Evolutionary conservation across 306 rosid genomes (phyloP), one percentile per base, ranked within the genome.

Genomic region (Malus fusca): DNA sequence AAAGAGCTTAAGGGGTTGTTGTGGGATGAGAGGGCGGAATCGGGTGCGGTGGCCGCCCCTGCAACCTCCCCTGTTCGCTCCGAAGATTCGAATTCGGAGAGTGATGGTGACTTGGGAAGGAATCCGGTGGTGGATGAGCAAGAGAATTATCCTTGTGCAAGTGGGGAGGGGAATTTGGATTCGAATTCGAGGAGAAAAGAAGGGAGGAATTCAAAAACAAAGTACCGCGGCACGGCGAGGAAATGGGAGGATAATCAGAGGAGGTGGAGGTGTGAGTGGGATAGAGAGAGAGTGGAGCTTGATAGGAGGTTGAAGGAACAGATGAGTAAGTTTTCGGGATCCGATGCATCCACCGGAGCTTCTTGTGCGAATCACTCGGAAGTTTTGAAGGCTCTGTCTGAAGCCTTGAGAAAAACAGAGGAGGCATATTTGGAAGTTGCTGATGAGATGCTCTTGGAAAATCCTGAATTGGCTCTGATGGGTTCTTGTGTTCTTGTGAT

Each of bases 401-500:
- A 87, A 56, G 99, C 96, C 79, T 72, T 96, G 78, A 88, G 82
- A 79, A 96, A 89, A 82, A 92, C 99, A 3, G 99, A 96, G 82
- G 99, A 90, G 82, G 60, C 98, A 19, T 96, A 84, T 72, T 86
- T 96, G 75, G 98, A 92, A 63, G 74, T 88, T 10, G 97, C 98
- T 1, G 98, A 96, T 78, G 87, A 83, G 85, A 92, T 92, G 96
- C 79, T 90, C 1, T 80, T 62, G 84, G 93, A 89, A 76, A 96
- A 92, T 88, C 99, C 99, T 2, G 99, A 92, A 53, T 75, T 96
- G 40, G 99, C 99, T 67, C 81, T 96, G 74, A 96, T 96, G 99
- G 99, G 99, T 68, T 96, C 99, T 2, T 96, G 99, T 85, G 98
- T 92, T 37, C 96, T 96, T n/a, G 99, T 89, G 9, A 96, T 90